Base-by-base conservation (phyloP, 2,329 filamentous ascomycete species). In the Cytospora paraplurivora region DNA sequence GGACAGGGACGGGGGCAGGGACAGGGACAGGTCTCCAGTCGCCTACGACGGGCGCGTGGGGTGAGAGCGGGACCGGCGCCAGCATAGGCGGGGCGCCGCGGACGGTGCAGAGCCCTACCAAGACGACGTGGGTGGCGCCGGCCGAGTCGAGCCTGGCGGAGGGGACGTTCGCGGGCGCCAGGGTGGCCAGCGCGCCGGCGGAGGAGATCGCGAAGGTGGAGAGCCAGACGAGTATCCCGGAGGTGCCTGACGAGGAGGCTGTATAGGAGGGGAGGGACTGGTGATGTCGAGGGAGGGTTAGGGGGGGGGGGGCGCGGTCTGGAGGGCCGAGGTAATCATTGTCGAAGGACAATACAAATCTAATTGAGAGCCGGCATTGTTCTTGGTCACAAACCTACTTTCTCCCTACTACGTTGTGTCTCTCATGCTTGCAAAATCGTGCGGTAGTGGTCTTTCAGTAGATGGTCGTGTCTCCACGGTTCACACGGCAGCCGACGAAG, bases 1-100 rank as follows among this genome's bases (percentile, higher is more conserved):
- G 68, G 11, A 69, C 72, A 35, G 38, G 38, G 41, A n/a, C 41
- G 3, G 41, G 41, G 41, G n/a, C 8, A 47, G 44, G 7, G 6
- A 19, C 44, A 17, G 17, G 44, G 44, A 10, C 44, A 3, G 76
- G 76, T 5, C 73, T 82, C 27, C 80, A 82, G 65, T 81, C 79
- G 1, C 79, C 81, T 1, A 81, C 77, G 8, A 75, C 76, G 11
- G 74, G 76, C 8, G 76, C 77, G n/a, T 81, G 79, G 79, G 75
- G 72, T 59, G 69, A 69, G 13, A 68, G 69, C 11, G 64, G 68
- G 37, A 61, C 63, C 13, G 59, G 68, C 7, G 70, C 49, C 15
- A 62, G 47, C 41, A 34, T 56, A 6, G 62, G 72, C 53, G 63
- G 67, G 19, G 68, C 71, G 4, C 70, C 71, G 56, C 71, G 72